A percentile compares a stretch with the other conserved stretches of the same genome.
Conservation (phyloP, 768 basidiomycete genomes). For the Podaxis sp. region DNA sequence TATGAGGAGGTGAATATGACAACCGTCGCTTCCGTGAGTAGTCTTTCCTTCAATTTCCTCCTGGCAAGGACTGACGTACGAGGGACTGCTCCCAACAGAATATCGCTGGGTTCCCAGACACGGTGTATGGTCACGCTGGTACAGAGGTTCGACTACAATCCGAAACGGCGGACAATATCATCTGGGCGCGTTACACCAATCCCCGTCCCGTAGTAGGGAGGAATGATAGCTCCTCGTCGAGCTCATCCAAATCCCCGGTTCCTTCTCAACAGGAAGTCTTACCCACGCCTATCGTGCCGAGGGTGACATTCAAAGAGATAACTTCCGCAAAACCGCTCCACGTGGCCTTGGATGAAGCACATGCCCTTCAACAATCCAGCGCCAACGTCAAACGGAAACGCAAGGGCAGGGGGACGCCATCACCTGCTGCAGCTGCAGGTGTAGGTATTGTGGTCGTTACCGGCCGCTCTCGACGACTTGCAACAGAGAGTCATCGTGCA, state of each 20-base stretch:
- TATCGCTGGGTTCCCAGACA: constrained; percentile 56
- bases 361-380: constrained; percentile 10
- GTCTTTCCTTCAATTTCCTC: not conserved
- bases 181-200: constrained; percentile 65
- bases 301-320: constrained; percentile 62
- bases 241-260: not conserved
- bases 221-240: not conserved
- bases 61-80: not conserved
- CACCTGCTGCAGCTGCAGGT: not conserved
- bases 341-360: constrained; percentile 50
- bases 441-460: constrained; percentile 53
- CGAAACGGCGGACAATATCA: constrained; percentile 80
- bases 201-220: not conserved
- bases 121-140: constrained; percentile 63
- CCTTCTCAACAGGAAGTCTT: not conserved
- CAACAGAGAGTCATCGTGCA: constrained; percentile 62
- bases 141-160: constrained; percentile 73
- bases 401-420: not conserved
- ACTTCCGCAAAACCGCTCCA: constrained; percentile 61
- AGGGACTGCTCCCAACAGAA: constrained; percentile 22
- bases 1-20: constrained; percentile 37
- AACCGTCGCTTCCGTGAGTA: constrained; percentile 51
- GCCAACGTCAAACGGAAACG: constrained; percentile 9
- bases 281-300: constrained; percentile 39
- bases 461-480: constrained; percentile 75